Base-by-base conservation (phyloP, 441 rosid genomes). In the Aquilaria agallochum region DNA sequence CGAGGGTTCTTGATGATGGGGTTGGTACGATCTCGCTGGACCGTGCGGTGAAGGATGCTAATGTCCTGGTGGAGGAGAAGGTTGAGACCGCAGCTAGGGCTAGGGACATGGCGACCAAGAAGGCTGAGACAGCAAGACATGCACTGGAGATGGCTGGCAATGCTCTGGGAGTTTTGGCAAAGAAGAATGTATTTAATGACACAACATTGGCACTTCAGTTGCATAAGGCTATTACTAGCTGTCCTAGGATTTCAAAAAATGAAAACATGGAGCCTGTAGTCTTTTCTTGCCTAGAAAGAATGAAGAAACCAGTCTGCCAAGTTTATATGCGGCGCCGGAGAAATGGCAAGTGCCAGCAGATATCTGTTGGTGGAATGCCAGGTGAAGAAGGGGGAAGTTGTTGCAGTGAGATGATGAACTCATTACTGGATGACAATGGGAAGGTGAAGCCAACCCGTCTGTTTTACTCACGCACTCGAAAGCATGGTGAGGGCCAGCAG, bases 181-280 rank as follows among this genome's bases (percentile, higher is more conserved):
- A 40, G 20, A 53, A 10, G 34, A 60, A 58, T 3, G 59, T 27
- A 50, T 45, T 14, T 66, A 78, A 70, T 52, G 82, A 69, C 63
- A 56, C 14, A 11, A 62, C 63, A 66, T 67, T 79, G 65, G 80
- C 78, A 1, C 49, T 76, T 63, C 68, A 50, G 27, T 69, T 80
- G 72, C 77, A 70, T 59, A 51, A 53, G 48, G 58, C 68, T 10
- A 63, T 74, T 67, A 75, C 73, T 74, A 65, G 76, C 57, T 68
- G 75, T 1, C 67, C 73, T 0, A 67, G 73, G 69, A 60, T 72
- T 65, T 72, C 70, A 6, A 72, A 56, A 66, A 72, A 68, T 68
- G 68, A 62, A 40, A n/a, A 50, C 63, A 46, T 60, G 0, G 65
- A 50, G 65, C 14, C 57, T 53, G 30, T 58, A 52, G 59, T 40